Evolutionary conservation across 139 green algal genomes (phyloP).

Genomic region (Coelastrella sp.): DNA sequence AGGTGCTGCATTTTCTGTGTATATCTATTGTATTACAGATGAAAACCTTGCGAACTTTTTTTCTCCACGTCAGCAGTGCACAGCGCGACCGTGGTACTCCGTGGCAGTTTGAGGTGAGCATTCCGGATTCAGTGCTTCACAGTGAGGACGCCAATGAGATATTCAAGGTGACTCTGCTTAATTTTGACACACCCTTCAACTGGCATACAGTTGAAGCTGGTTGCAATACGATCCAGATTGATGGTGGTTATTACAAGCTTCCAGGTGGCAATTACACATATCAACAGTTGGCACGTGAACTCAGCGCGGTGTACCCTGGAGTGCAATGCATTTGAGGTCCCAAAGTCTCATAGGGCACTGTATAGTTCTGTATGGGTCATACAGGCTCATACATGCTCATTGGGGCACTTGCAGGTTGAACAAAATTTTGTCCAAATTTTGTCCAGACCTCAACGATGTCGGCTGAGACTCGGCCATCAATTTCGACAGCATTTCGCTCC

Average conservation of each 20-base stretch:
- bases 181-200: neutral
- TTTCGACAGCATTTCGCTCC: no score
- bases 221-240: neutral
- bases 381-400: no score
- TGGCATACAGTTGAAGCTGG: neutral
- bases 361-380: no score
- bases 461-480: no score
- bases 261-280: neutral
- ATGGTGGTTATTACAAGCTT: neutral
- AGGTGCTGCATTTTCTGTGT: no score
- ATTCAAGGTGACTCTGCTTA: neutral
- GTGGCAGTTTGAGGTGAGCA: neutral
- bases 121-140: neutral
- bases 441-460: no score
- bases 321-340: no score
- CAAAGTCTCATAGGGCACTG: no score
- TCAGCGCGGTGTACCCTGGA: neutral
- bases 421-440: no score
- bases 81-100: neutral
- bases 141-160: neutral
- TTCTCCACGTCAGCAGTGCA: neutral
- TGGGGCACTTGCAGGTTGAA: no score
- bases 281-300: neutral
- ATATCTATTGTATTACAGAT: no score
- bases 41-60: neutral